Percentiles rank a stretch among this genome's conserved stretches.
Conservation (phyloP, 176 grass and related monocot genomes). For the Oryza coarctata region DNA sequence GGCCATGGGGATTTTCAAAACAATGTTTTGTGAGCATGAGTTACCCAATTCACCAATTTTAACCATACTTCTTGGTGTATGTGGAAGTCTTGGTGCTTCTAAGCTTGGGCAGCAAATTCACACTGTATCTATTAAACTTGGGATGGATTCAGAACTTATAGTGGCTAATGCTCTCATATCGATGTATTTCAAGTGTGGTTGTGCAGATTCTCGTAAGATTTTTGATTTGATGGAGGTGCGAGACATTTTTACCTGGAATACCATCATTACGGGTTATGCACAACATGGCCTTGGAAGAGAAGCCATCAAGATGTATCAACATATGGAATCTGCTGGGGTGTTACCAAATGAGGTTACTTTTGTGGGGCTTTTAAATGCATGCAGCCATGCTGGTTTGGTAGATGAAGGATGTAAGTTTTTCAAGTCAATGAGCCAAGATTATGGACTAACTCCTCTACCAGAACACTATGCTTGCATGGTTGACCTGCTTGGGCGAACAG, state of each 20-base stretch:
- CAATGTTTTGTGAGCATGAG: conserved; percentile 33
- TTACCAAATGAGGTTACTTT: conserved; percentile 69
- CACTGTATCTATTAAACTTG: conserved; percentile 34
- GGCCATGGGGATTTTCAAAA: conserved; percentile 47
- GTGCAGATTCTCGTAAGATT: conserved; percentile 36
- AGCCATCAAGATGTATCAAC: conserved; percentile 47
- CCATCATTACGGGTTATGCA: conserved; percentile 59
- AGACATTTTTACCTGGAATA: conserved; percentile 56
- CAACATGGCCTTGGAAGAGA: conserved; percentile 52
- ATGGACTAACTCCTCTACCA: conserved; percentile 40
- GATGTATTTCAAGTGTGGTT: conserved; percentile 57
- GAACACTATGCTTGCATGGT: conserved; percentile 76
- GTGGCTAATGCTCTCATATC: conserved; percentile 51
- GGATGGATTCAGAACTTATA: conserved; percentile 46
- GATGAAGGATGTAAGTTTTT: conserved; percentile 58
- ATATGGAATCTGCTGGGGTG: conserved; percentile 47
- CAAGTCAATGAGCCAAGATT: conserved; percentile 57
- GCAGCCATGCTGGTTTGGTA: conserved; percentile 66
- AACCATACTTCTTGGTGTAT: conserved; percentile 46
- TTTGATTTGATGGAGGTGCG: conserved; percentile 47
- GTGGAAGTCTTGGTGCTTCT: conserved; percentile 37
- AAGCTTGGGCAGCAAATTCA: conserved; percentile 58
- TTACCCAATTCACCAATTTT: conserved; percentile 52
- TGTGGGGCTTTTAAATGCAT: conserved; percentile 69
- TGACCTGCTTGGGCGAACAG: conserved; percentile 67